A percentile compares a stretch with the other conserved stretches of the same genome.
Conservation (phyloP, 306 rosid species). For the Vachellia pachyceras region DNA sequence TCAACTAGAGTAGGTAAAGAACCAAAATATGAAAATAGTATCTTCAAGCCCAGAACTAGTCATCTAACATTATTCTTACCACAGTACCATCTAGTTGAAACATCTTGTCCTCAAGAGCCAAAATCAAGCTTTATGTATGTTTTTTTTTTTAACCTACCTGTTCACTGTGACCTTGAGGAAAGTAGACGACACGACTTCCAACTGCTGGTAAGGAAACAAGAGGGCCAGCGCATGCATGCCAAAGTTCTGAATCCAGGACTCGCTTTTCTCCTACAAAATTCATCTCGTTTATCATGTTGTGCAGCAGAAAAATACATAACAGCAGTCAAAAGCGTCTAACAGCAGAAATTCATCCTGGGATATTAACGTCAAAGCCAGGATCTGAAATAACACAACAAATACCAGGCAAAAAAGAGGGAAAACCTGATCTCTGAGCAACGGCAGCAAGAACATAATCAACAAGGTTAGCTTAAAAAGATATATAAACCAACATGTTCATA, state of each 20-base stretch:
- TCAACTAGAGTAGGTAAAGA: not conserved
- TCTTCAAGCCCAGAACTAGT: not conserved
- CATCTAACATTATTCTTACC: not conserved
- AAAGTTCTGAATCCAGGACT: conserved; percentile 76
- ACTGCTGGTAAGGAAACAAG: conserved; percentile 86
- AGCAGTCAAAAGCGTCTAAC: not conserved
- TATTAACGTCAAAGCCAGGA: conserved; percentile 1
- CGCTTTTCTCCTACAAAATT: conserved; percentile 25
- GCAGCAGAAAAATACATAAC: not conserved
- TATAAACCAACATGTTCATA: not conserved
- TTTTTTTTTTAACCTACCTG: conserved; percentile 61
- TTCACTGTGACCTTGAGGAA: conserved; percentile 98
- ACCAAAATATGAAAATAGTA: not conserved
- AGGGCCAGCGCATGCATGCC: conserved; percentile 99
- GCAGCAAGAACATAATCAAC: not conserved
- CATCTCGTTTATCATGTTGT: not conserved
- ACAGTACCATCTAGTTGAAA: not conserved
- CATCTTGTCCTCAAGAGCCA: not conserved
- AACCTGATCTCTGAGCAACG: not conserved
- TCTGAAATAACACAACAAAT: not conserved
- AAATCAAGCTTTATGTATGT: not conserved
- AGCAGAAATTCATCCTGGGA: conserved; percentile 3
- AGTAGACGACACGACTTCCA: conserved; percentile 92
- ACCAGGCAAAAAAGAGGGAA: not conserved
- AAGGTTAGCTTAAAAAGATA: not conserved